Base-by-base conservation (phyloP, 2,329 filamentous ascomycete species). In the Pestalotiopsis sp. region DNA sequence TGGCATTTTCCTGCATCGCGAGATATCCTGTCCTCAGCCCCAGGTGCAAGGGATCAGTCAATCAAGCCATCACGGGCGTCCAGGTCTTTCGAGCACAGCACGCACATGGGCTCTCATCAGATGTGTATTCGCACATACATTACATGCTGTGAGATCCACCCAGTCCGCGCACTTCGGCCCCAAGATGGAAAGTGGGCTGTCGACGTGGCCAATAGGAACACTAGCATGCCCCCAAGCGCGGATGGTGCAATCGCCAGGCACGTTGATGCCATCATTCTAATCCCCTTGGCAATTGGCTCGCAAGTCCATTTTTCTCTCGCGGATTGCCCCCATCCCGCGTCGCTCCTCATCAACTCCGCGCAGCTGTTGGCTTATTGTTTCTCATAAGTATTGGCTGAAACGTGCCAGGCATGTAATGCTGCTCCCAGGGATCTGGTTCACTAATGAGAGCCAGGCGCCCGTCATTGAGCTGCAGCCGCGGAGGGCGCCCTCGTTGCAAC, bases 171-270 rank as follows among this genome's bases (percentile, higher is more conserved):
- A 65, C 63, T 65, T 65, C 41, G 64, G 23, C 64, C 64, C 64
- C 58, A 65, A 31, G 17, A 59, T 27, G 64, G 64, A 66, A 66
- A 66, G 64, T 66, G 49, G 64, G 45, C 56, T 66, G 31, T 52
- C 45, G 45, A 57, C 12, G 45, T 14, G 63, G 45, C 63, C 63
- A 66, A 66, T 66, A 38, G 64, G 56, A 59, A 58, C 17, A 13
- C 64, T 39, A 27, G 27, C 9, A 38, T 23, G 52, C n/a, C 45
- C 49, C 25, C 49, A 49, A 58, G 64, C 64, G 25, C 64, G 41
- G 23, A 66, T 66, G 64, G 64, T 66, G 64, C 64, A 66, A 66
- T 66, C 45, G 41, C 63, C n/a, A 56, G 63, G 63, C 45, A 38
- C n/a, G 39, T 57, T 66, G 63, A 66, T 66, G 63, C 63, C 41